Conservation (phyloP, 352 stramenopile species). For the Globisporangium acanthophoron region DNA sequence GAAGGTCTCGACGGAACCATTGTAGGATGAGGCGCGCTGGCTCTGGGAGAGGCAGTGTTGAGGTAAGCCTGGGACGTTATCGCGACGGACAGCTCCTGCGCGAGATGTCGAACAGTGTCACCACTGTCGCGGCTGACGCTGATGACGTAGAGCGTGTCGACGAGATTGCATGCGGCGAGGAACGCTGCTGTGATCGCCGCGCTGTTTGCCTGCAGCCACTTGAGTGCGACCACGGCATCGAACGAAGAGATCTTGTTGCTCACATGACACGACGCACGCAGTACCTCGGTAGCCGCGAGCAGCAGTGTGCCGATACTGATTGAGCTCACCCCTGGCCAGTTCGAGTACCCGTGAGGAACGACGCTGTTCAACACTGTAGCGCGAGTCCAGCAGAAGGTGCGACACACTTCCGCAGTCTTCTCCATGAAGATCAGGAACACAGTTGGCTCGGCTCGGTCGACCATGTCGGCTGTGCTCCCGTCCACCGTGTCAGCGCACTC, state of each 20-base stretch:
- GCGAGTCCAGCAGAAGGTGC: not conserved
- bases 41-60: not conserved
- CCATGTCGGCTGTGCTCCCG: not conserved
- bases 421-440: constrained; percentile 2
- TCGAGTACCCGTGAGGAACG: not conserved
- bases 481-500: not conserved
- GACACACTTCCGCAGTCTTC: not conserved
- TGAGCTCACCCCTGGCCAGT: not conserved
- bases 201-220: constrained; percentile 4
- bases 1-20: not conserved
- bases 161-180: not conserved
- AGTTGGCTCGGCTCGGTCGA: not conserved
- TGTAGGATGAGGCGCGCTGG: no score
- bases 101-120: not conserved
- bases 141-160: not conserved
- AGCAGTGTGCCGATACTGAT: not conserved
- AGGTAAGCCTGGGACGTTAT: not conserved
- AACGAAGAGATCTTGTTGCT: not conserved
- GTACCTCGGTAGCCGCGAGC: not conserved
- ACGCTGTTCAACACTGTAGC: no score
- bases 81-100: not conserved
- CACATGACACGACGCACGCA: not conserved
- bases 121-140: not conserved
- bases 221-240: constrained; percentile 2
- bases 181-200: not conserved